Conservation (phyloP, 257 asterid genomes). For the Verbascum thapsus region DNA sequence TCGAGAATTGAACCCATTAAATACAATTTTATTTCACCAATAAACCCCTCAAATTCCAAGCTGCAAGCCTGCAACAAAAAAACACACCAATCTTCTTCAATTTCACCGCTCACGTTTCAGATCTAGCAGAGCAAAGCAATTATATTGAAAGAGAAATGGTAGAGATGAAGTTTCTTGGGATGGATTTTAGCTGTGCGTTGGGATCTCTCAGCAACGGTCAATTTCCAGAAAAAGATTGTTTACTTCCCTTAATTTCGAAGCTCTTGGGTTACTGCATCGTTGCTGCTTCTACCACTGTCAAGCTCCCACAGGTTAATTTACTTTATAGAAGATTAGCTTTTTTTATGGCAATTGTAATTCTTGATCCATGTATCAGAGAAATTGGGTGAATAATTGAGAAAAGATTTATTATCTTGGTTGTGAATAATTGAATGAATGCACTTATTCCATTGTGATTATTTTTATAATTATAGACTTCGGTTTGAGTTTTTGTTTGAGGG, state of each 20-base stretch:
- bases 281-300: slow-evolving; percentile 96
- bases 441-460: slow-evolving; percentile 4
- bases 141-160: slow-evolving; percentile 50
- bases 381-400: background rate
- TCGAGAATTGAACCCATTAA: no score
- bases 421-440: background rate
- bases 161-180: slow-evolving; percentile 74
- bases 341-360: background rate
- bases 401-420: slow-evolving; percentile 26
- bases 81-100: no score
- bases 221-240: slow-evolving; percentile 87
- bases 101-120: no score
- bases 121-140: background rate
- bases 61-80: no score
- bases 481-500: slow-evolving; percentile 18
- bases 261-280: slow-evolving; percentile 90
- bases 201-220: slow-evolving; percentile 72
- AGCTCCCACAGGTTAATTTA: slow-evolving; percentile 79
- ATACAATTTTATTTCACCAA: no score
- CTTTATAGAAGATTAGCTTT: background rate
- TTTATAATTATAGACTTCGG: background rate
- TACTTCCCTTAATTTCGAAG: slow-evolving; percentile 89
- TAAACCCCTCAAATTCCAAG: no score
- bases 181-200: slow-evolving; percentile 89
- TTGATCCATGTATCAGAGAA: slow-evolving; percentile 18